Evolutionary conservation across 2,329 filamentous ascomycete species (phyloP), one percentile per base, ranked within the genome.

Genomic region (Fusarium xylarioides): DNA sequence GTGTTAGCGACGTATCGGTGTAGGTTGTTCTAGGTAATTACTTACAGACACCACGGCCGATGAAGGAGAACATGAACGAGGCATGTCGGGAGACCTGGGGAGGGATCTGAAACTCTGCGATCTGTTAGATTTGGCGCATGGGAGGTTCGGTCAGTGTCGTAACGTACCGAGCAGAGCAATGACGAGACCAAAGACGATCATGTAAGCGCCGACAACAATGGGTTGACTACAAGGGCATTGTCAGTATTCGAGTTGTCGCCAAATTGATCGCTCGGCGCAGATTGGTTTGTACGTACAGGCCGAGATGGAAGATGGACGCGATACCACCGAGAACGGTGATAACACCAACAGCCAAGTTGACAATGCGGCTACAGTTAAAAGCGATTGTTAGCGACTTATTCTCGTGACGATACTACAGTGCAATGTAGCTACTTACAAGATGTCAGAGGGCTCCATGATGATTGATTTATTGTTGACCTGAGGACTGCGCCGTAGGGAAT

Each of bases 21-120:
- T 15, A 1, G 11, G 6, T 6, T 52, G 32, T 15, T 0, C 5
- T 14, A 23, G 40, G 19, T 11, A 42, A 5, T 26, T 21, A 91
- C 94, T 85, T 90, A 97, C 95, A 98, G 82, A 94, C 88, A 84
- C 96, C 96, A 81, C 96, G 95, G 70, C 96, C 96, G 77, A 98
- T 85, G 88, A 99, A 98, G 65, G 94, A 97, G 87, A 98, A 98
- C 84, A 98, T 91, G 87, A 99, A 99, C 16, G 94, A 97, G 61
- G 95, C 95, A 86, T 98, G 97, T 85, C 94, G 92, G 66, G 95
- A 92, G 61, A 97, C 88, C 82, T 97, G 95, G 67, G 95, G 94
- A 56, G 96, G 95, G 77, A 98, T 95, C 84, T 97, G 93, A 86
- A 98, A 97, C 84, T 99, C 96, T 88, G 78, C 40, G 16, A 40